phyloP scores from a whole-genome alignment of 2,329 filamentous ascomycete species.

The Arthrobotrys entomopaga region DNA sequence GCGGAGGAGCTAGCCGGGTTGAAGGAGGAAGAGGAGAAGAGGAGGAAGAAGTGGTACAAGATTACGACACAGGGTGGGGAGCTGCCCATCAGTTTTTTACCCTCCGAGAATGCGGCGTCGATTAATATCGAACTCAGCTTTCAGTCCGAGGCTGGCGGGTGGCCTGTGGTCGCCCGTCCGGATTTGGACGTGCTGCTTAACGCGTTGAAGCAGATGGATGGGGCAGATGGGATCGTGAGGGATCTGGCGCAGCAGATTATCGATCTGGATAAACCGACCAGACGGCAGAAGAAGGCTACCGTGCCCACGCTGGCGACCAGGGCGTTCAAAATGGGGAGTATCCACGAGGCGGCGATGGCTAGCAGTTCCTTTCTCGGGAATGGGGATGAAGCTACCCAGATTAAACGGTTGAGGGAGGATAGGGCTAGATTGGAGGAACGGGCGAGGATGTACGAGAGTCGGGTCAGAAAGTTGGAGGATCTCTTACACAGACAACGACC shows the following conservation, averaged over 20 bases:
- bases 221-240: constrained; percentile 73
- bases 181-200: constrained; percentile 81
- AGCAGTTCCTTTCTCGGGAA: constrained; percentile 85
- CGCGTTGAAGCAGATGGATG: constrained; percentile 72
- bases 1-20: constrained; percentile 93
- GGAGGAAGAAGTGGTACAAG: constrained; percentile 89
- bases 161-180: constrained; percentile 79
- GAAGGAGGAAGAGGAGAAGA: constrained; percentile 89
- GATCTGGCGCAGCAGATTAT: constrained; percentile 80
- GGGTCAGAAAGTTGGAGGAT: constrained; percentile 90
- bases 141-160: constrained; percentile 71
- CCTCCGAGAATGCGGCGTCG: constrained; percentile 64
- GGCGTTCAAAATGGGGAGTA: constrained; percentile 89
- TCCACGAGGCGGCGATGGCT: constrained; percentile 90
- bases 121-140: constrained; percentile 57
- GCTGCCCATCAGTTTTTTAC: constrained; percentile 65
- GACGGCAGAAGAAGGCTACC: constrained; percentile 68
- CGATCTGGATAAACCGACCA: constrained; percentile 79
- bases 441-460: constrained; percentile 84
- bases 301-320: constrained; percentile 43
- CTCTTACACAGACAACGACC: constrained; percentile 82
- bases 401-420: constrained; percentile 80
- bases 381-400: constrained; percentile 72
- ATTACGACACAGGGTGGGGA: constrained; percentile 74
- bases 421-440: constrained; percentile 79